Evolutionary conservation across 2,329 filamentous ascomycete species (phyloP), one percentile per base, ranked within the genome.

Genomic region (Dactylellina leptospora): DNA sequence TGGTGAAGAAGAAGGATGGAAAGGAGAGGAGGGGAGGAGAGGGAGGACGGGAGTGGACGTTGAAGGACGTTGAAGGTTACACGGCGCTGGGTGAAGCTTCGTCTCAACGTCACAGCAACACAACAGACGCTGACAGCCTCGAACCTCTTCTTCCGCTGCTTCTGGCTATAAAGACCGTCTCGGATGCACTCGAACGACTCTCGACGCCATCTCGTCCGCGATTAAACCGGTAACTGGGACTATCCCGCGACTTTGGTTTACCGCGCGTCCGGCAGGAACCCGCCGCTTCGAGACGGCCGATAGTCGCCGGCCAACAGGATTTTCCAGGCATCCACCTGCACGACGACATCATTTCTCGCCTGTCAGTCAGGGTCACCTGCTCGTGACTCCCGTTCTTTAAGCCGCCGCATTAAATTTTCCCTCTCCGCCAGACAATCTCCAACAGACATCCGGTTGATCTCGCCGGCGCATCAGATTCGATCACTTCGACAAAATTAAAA

Each of bases 291-390:
- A 33, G 27, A 48, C 30, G 36, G 13, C 42, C 33, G 33, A 58
- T 30, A 30, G 23, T 45, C 36, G 33, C 44, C 40, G 18, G 23
- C 18, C 36, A 68, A 68, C 62, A 68, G 53, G 54, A 54, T 68
- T 68, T 68, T 60, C 40, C 45, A 53, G 54, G 36, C 54, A 54
- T 9, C 54, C 36, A 25, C 11, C 61, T 68, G 54, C 54, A 68
- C 45, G 20, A 68, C 62, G 45, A 68, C 62, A 68, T 68, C 62
- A 68, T 68, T 20, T 10, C 16, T 18, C 42, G 47, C 36, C 18
- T 11, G n/a, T n/a, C n/a, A n/a, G n/a, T n/a, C n/a, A 4, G 18
- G 18, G 18, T 40, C 36, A 4, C 36, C 36, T 40, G 36, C 18
- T 16, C 36, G 6, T 33, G 28, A 33, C 28, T n/a, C n/a, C n/a